Evolutionary conservation across 1,284 basidiomycete species (phyloP).

Genomic region (Clitocybe nebularis): DNA sequence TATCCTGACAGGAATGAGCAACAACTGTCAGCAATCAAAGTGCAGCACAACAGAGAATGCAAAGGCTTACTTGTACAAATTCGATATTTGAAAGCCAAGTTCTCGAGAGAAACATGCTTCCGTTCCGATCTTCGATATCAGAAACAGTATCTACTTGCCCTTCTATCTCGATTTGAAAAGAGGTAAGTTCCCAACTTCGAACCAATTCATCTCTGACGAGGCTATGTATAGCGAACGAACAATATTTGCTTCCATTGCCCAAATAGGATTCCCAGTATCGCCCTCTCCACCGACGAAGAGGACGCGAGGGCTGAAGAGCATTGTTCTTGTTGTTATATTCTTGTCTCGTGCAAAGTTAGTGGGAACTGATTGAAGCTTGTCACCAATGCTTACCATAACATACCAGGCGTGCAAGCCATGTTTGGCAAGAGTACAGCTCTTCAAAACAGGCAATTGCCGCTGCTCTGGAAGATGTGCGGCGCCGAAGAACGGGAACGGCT

Average conservation of each 20-base stretch:
- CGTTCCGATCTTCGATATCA: conserved; percentile 82
- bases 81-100: conserved; percentile 89
- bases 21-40: conserved; percentile 52
- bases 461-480: conserved; percentile 69
- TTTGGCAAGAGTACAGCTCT: conserved; percentile 59
- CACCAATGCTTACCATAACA: neutral
- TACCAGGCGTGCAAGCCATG: conserved; percentile 50
- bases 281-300: conserved; percentile 32
- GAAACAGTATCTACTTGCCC: conserved; percentile 74
- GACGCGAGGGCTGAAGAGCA: conserved; percentile 51
- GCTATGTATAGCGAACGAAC: conserved; percentile 61
- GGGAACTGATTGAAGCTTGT: neutral
- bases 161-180: conserved; percentile 65
- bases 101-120: conserved; percentile 80
- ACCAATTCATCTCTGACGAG: conserved; percentile 5
- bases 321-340: conserved; percentile 62
- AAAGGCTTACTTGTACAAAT: conserved; percentile 89
- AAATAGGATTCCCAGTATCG: conserved; percentile 62
- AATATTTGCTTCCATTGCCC: conserved; percentile 74
- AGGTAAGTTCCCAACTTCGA: conserved; percentile 48
- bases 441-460: conserved; percentile 57
- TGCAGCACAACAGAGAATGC: conserved; percentile 79
- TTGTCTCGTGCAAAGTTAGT: conserved; percentile 65
- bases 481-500: conserved; percentile 37
- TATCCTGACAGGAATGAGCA: conserved; percentile 45